A percentile compares a stretch with the other conserved stretches of the same genome.
These are phyloP conservation scores for Glaciozyma martinii DNA, from an alignment of 768 basidiomycete genomes.

Conservation along the genomic window DNA sequence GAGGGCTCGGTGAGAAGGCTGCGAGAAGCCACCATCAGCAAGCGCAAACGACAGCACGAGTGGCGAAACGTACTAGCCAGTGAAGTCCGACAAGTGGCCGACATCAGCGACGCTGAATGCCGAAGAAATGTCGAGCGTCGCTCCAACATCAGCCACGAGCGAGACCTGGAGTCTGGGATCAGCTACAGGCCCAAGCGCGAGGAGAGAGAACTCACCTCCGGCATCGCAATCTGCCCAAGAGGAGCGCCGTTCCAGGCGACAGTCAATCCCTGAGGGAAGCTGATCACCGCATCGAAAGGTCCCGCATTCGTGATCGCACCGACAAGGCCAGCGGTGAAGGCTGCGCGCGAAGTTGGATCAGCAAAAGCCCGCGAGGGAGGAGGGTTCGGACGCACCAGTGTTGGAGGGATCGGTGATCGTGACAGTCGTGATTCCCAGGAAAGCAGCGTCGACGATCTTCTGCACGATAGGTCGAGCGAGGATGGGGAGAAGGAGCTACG, in stretches of 20 bases:
- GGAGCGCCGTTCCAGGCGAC: constrained; percentile 54
- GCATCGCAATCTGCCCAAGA: constrained; percentile 56
- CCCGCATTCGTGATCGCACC: constrained; percentile 59
- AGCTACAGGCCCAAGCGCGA: constrained; percentile 26
- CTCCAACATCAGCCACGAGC: constrained; percentile 51
- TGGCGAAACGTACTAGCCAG: constrained; percentile 37
- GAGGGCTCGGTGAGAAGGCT: constrained; percentile 53
- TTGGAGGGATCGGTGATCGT: constrained; percentile 50
- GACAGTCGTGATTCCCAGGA: constrained; percentile 54
- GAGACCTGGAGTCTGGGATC: neutral
- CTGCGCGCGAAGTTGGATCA: constrained; percentile 38
- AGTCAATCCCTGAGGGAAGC: constrained; percentile 55
- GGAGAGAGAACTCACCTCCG: constrained; percentile 44
- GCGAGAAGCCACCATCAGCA: constrained; percentile 36
- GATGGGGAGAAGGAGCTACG: constrained; percentile 52
- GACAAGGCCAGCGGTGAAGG: constrained; percentile 53
- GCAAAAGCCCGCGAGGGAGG: neutral
- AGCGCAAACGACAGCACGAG: neutral
- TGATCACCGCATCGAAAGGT: constrained; percentile 63
- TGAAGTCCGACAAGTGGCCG: constrained; percentile 47
- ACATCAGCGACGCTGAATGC: constrained; percentile 55
- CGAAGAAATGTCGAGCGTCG: constrained; percentile 49
- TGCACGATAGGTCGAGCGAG: constrained; percentile 68
- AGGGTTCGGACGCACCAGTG: neutral
- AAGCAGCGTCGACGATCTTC: constrained; percentile 54